Conservation (phyloP, 2,329 filamentous ascomycete species). For the Waltergamsia citrina region DNA sequence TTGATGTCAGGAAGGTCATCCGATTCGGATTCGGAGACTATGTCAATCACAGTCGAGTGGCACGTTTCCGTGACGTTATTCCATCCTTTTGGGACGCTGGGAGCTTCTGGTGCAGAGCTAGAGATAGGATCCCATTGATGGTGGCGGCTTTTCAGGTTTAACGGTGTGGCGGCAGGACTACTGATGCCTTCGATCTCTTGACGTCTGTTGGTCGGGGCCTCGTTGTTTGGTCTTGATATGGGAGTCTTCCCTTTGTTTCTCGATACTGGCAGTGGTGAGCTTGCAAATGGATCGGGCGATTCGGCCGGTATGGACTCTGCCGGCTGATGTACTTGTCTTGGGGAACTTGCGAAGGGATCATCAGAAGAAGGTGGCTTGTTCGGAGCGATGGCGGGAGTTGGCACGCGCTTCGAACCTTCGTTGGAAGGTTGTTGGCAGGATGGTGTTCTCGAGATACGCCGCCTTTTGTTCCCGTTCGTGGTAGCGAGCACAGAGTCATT, state of each 20-base stretch:
- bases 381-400: neutral
- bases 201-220: neutral
- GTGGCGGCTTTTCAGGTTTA: neutral
- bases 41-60: conserved; percentile 20
- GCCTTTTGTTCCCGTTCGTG: neutral
- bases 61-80: conserved; percentile 10
- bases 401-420: no score
- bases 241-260: neutral
- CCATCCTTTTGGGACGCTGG: conserved; percentile 18
- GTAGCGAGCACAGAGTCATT: neutral
- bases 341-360: conserved; percentile 6
- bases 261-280: conserved; percentile 15
- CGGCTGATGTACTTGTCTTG: neutral
- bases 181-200: neutral
- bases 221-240: neutral
- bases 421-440: no score
- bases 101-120: conserved; percentile 37
- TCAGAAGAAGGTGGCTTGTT: neutral
- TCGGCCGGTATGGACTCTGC: neutral
- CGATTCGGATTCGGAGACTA: conserved; percentile 24
- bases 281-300: conserved; percentile 22
- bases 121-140: conserved; percentile 30
- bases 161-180: conserved; percentile 1
- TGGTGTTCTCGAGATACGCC: neutral
- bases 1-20: conserved; percentile 40